Evolutionary conservation across 2,329 filamentous ascomycete species (phyloP).

Genomic region (Aspergillus intermedius): DNA sequence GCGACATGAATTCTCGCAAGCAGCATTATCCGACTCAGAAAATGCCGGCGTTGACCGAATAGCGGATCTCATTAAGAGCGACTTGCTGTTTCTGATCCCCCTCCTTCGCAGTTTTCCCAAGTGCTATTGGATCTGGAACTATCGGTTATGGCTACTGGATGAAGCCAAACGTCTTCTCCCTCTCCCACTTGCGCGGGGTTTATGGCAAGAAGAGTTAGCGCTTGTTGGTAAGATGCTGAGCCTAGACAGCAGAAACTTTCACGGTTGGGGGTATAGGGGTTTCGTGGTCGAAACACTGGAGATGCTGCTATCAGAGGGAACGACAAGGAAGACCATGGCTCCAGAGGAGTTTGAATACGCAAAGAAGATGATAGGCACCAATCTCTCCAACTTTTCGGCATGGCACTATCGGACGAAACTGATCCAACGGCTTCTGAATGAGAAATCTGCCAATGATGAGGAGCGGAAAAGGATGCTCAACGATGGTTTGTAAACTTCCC

Average conservation of each 20-base stretch:
- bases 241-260: constrained; percentile 85
- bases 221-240: constrained; percentile 83
- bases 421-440: constrained; percentile 67
- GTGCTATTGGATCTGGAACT: constrained; percentile 99
- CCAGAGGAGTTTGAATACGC: constrained; percentile 85
- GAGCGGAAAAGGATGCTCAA: constrained; percentile 66
- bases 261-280: constrained; percentile 89
- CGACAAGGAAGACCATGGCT: constrained; percentile 55
- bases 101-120: constrained; percentile 83
- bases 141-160: constrained; percentile 76
- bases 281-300: constrained; percentile 72
- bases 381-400: constrained; percentile 92
- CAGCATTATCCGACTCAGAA: constrained; percentile 12
- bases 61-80: constrained; percentile 56
- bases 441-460: constrained; percentile 58
- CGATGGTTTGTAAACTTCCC: constrained; percentile 46
- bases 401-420: constrained; percentile 89
- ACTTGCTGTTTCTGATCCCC: constrained; percentile 76
- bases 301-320: constrained; percentile 36
- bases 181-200: constrained; percentile 47
- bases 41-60: constrained; percentile 41
- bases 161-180: constrained; percentile 62
- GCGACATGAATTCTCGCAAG: constrained; percentile 50
- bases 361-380: constrained; percentile 74
- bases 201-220: constrained; percentile 81